Base-by-base conservation (phyloP, 2,329 filamentous ascomycete species). In the Sporothrix mexicana region DNA sequence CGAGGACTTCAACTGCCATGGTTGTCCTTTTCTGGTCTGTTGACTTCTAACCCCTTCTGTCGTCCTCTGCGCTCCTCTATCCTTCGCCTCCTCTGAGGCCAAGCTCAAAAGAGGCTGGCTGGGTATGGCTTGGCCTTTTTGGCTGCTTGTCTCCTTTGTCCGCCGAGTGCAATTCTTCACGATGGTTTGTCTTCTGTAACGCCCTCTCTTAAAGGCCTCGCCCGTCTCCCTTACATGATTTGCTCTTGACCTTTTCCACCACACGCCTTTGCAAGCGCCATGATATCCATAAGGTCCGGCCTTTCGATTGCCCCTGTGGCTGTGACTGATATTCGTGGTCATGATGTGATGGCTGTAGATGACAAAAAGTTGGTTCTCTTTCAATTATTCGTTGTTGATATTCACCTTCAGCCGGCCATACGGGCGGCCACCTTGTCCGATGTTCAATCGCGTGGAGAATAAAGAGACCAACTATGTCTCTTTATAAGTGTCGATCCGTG, bases 51-150 rank as follows among this genome's bases (percentile, higher is more conserved):
- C 30, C 30, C 15, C 15, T 61, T 8, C 47, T 51, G 12, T 17
- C 47, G n/a, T 51, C 47, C 47, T 12, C 15, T 47, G 45, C 45
- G 23, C 5, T 43, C 7, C n/a, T n/a, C n/a, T n/a, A n/a, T n/a
- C 23, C 25, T 6, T 8, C n/a, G 9, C 15, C 5, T 25, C 59
- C 59, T 17, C 41, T 47, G 6, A 2, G 25, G 61, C n/a, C n/a
- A 47, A 47, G 61, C 41, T 47, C 7, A 6, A 47, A 25, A 64
- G 59, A 45, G 41, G 59, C 61, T 66, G 61, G 61, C 61, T 66
- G 61, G n/a, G 17, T 25, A 13, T 23, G n/a, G 61, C 41, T 47
- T 66, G 61, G 61, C 43, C 41, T 25, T 36, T 5, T 36, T 36
- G 30, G 30, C 2, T 36, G 30, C 30, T 6, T 6, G 5, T 36